Evolutionary conservation across 2,329 filamentous ascomycete genomes (phyloP), one percentile per base, ranked within the genome.

Genomic region (Claviceps fusiformis): DNA sequence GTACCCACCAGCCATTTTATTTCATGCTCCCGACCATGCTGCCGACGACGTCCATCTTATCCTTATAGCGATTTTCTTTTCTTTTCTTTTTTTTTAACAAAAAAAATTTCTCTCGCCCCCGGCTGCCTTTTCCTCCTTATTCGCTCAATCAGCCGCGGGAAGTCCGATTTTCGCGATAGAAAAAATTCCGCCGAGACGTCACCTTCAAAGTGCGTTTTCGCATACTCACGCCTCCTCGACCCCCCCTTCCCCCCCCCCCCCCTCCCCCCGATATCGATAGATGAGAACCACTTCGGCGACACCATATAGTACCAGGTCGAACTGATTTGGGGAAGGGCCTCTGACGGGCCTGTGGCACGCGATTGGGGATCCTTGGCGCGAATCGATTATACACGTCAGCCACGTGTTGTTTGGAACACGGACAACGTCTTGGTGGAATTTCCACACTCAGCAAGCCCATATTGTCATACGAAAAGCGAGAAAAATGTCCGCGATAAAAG

Each of bases 401-500:
- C 15, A 24, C 27, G 24, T 49, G 35, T 45, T 19, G n/a, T 24
- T 11, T 5, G 45, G 47, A 24, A 44, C 33, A 45, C 37, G n/a
- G 29, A 2, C 41, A 10, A 33, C n/a, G 45, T 58, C 27, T 44
- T 44, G 19, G 35, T 39, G 17, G 45, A 5, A 5, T 54, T 29
- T 19, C 17, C 44, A 27, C 10, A 5, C 37, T 31, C 39, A 0
- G 5, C 5, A 24, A 39, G 17, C 17, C 27, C 6, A 24, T 9
- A 5, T 10, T 17, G 37, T 15, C 35, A 43, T 57, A 52, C 53
- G 55, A 50, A 57, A 56, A 58, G 53, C 33, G 31, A 24, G 3
- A 31, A 68, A 17, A 33, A 69, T 70, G 68, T 65, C 68, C 59
- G 59, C 64, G 49, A 65, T 70, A 60, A 58, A 67, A 27, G 55